Evolutionary conservation across 2,329 filamentous ascomycete genomes (phyloP).

Genomic region (Cladobotryum protrusum): DNA sequence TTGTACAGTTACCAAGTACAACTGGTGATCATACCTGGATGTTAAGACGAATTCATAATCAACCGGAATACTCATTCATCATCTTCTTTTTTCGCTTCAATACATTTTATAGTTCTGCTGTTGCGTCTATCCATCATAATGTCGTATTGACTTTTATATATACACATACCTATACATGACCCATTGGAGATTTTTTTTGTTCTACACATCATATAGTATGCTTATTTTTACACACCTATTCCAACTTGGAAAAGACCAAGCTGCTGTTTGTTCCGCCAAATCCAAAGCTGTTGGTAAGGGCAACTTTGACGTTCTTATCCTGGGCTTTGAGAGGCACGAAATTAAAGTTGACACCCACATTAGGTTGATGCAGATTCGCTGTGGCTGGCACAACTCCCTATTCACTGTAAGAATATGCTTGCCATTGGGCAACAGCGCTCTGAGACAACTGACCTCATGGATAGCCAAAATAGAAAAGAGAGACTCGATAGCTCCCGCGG

Average conservation of each 20-base stretch:
- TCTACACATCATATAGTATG: too few species aligned
- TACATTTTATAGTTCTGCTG: too few species aligned
- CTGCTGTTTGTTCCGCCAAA: conserved; percentile 96
- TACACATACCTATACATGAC: too few species aligned
- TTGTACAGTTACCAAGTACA: too few species aligned
- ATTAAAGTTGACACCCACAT: conserved; percentile 70
- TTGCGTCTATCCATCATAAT: too few species aligned
- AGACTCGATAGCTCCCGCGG: conserved; percentile 84
- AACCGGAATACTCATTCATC: too few species aligned
- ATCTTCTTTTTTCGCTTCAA: too few species aligned
- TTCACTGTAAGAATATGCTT: conserved; percentile 4
- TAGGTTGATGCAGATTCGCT: conserved; percentile 66
- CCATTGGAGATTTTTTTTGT: too few species aligned
- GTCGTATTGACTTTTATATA: too few species aligned
- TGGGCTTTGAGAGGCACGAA: conserved; percentile 72
- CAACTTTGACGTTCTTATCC: conserved; percentile 62
- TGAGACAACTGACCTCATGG: conserved; percentile 55
- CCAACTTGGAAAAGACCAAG: conserved; percentile 60
- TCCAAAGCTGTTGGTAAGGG: conserved; percentile 91
- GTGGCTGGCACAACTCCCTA: conserved; percentile 80
- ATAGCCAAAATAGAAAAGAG: conserved; percentile 78
- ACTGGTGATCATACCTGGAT: too few species aligned
- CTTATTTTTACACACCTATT: background rate
- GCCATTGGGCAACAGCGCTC: background rate
- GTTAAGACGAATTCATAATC: too few species aligned